phyloP scores from a whole-genome alignment of 148 eudicot species.

The Persicaria tinctoria region DNA sequence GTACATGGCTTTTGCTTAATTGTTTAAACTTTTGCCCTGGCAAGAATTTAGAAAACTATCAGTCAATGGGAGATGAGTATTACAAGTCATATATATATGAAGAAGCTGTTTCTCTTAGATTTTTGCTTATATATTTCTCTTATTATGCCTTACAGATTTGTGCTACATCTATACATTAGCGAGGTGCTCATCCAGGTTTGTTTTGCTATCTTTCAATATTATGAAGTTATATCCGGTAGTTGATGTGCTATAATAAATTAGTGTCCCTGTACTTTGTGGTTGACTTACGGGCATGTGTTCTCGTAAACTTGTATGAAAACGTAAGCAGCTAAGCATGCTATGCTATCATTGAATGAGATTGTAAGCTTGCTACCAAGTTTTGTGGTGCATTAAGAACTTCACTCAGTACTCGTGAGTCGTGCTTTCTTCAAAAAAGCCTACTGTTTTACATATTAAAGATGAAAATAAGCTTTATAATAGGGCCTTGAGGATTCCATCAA shows the following conservation, averaged over 20 bases:
- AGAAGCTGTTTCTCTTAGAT: not conserved
- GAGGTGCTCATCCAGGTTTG: slow-evolving; percentile 78
- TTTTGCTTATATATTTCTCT: not conserved
- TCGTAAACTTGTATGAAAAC: not conserved
- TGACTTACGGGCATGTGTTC: not conserved
- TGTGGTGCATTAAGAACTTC: not conserved
- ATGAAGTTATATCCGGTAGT: not conserved
- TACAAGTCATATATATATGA: not conserved
- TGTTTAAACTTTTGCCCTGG: not conserved
- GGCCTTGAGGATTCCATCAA: not conserved
- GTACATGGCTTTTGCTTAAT: not conserved
- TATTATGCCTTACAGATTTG: slow-evolving; percentile 51
- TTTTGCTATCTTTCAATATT: not conserved
- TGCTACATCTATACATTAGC: slow-evolving; percentile 57
- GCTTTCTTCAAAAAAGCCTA: not conserved
- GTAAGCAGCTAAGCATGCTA: not conserved
- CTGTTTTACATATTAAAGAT: not conserved
- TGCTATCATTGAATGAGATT: not conserved
- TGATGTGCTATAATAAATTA: not conserved
- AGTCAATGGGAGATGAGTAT: not conserved
- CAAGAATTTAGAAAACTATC: not conserved
- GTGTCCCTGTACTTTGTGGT: not conserved
- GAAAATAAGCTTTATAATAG: not conserved
- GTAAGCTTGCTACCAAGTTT: not conserved
- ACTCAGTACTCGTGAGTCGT: not conserved